A percentile compares a stretch with the other conserved stretches of the same genome.
Evolutionary conservation across 2,329 filamentous ascomycete species (phyloP).

Genomic region (Ceratocystis cubensis): DNA sequence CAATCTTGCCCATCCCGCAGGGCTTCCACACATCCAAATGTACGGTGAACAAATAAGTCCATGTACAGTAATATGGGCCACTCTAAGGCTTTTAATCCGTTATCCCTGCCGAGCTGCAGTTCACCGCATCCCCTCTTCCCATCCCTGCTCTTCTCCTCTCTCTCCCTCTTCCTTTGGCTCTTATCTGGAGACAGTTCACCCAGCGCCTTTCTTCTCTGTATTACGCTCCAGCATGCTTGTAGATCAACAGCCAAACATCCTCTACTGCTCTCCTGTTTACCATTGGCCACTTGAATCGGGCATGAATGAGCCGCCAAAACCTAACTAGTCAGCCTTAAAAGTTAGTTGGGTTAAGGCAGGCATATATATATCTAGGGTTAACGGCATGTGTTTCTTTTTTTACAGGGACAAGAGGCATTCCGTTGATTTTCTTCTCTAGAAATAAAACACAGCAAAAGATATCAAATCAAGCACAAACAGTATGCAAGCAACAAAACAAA

Average conservation of each 20-base stretch:
- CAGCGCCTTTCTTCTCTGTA: background rate
- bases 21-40: background rate
- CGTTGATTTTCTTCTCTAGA: conserved; percentile 6
- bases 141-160: background rate
- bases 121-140: background rate
- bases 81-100: background rate
- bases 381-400: background rate
- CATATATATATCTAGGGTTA: background rate
- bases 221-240: background rate
- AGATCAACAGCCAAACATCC: background rate
- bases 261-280: background rate
- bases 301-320: background rate
- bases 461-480: conserved; percentile 3
- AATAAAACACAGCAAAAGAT: conserved; percentile 9
- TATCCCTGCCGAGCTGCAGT: background rate
- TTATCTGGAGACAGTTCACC: background rate
- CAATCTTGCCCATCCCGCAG: background rate
- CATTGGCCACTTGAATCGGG: background rate
- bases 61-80: background rate
- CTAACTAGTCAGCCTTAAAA: background rate
- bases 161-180: conserved; percentile 1
- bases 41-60: background rate
- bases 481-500: background rate
- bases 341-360: background rate
- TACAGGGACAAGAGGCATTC: background rate